Base-by-base conservation (phyloP, 805 yeast genomes). In the Wickerhamiella alocasiicola region DNA sequence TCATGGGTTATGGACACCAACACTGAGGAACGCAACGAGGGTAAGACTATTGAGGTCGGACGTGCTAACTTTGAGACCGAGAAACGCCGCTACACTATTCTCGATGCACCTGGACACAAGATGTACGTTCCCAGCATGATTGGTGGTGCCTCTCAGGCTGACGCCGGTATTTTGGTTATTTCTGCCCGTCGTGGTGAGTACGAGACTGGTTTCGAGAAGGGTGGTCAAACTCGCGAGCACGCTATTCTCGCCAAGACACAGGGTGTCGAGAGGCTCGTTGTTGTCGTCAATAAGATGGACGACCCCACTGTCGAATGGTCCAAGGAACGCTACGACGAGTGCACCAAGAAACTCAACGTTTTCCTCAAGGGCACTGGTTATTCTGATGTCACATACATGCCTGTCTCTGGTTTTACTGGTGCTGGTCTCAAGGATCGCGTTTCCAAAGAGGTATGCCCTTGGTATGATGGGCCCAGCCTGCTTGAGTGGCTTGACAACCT, bases 1-100 rank as follows among this genome's bases (percentile, higher is more conserved):
- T 87, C 97, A 6, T 91, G 98, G 98, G 93, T 91, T 54, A 87
- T 91, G 95, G 99, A 91, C 63, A 88, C 96, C 54, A 91, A 93
- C 68, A 87, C 84, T 65, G 98, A 91, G 67, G 99, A 91, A 70
- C 81, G 98, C 71, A 83, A 73, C 55, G 96, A 91, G 65, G 99
- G 99, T 70, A 91, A 91, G 69, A 91, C 99, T 50, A 93, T 91
- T 54, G 98, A 91, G 67, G 97, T 91, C 45, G 99, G 98, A 59
- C 85, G 87, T 59, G 94, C 97, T 17, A 85, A 80, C 56, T 91
- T 91, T 55, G 99, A 91, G 70, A 91, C 98, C 45, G 97, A 87
- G 23, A 85, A 83, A 68, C 81, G 98, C 68, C 79, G 97, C 64
- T 91, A 91, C 69, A 88, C 98, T 32, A 85, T 91, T 52, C 75